Base-by-base conservation (phyloP, 257 asterid species). In the Nemophila menziesii region DNA sequence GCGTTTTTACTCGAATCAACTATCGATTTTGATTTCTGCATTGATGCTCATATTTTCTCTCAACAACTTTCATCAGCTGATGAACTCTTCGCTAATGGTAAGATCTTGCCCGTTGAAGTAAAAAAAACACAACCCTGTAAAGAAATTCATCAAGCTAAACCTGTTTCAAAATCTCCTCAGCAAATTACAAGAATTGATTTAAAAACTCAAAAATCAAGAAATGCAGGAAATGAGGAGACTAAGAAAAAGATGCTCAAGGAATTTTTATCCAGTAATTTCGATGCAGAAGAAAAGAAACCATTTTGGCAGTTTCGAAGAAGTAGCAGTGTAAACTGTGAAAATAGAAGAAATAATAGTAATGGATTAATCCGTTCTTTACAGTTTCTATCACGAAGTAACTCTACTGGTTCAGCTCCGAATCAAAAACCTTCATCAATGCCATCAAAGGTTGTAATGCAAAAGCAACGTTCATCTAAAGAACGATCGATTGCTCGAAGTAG, bases 281-380 rank as follows among this genome's bases (percentile, higher is more conserved):
- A 74, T 6, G 65, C 66, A 16, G 67, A 61, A 12, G 56, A 37
- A 5, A 48, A 37, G 39, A 44, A 55, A 36, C 64, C 73, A 16
- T 85, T 85, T 54, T 85, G 96, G 96, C 82, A 85, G 17, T 75
- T 80, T 58, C 45, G 80, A 38, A 60, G 92, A 53, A 85, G 96
- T 62, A 73, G 71, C 42, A 85, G 95, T 39, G 57, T 80, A 18
- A 75, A 75, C 65, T 43, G 60, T 12, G 77, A 68, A 13, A 60
- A 46, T 34, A 41, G 56, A n/a, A 60, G 65, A 37, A 46, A 23
- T 3, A 51, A 22, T 4, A 29, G 48, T 46, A 58, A 43, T 36
- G 67, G 77, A 2, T 58, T 84, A 52, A 60, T 71, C 33, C 68
- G 87, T 41, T 69, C 92, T 5, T 36, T 84, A 0, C 77, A 72